Base-by-base conservation (phyloP, 177 flowering plant genomes). In the Vitis hybrid region DNA sequence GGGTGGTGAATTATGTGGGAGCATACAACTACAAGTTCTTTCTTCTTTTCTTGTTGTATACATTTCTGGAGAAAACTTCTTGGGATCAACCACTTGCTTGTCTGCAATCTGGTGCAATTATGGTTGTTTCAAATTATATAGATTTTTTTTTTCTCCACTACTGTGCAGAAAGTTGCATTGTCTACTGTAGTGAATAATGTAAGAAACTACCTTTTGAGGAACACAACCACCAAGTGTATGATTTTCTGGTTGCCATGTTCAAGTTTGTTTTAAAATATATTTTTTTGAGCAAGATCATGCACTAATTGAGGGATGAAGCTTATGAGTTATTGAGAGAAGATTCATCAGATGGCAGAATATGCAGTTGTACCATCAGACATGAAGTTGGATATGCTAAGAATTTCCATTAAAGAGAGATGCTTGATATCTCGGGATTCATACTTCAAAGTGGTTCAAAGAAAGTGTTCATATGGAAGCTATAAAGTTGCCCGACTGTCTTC, bases 1-100 rank as follows among this genome's bases (percentile, higher is more conserved):
- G 98, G 97, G 94, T 94, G 59, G 98, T 94, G 71, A 94, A 94
- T 74, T 94, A 97, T 79, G 97, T 92, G 77, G 97, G 98, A 60
- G 98, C 92, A 48, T 77, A 90, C 76, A 94, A 94, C 84, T 92
- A 94, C 84, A 92, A 92, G 75, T 92, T 83, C 78, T 94, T 92
- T 77, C 88, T 92, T 79, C 92, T 94, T 72, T 94, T 94, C 80
- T 77, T 94, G 45, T 64, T 92, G 11, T 94, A 92, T 76, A 93
- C 97, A 50, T 93, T 94, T 81, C 75, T 94, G 78, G 98, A 90
- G 86, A 90, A n/a, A n/a, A n/a, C n/a, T n/a, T n/a, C n/a, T n/a
- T n/a, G n/a, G n/a, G n/a, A n/a, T n/a, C n/a, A n/a, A n/a, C n/a
- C n/a, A n/a, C n/a, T n/a, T n/a, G n/a, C n/a, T n/a, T n/a, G n/a